Evolutionary conservation across 1,284 basidiomycete genomes (phyloP).

Genomic region (Rhizoctonia solani): DNA sequence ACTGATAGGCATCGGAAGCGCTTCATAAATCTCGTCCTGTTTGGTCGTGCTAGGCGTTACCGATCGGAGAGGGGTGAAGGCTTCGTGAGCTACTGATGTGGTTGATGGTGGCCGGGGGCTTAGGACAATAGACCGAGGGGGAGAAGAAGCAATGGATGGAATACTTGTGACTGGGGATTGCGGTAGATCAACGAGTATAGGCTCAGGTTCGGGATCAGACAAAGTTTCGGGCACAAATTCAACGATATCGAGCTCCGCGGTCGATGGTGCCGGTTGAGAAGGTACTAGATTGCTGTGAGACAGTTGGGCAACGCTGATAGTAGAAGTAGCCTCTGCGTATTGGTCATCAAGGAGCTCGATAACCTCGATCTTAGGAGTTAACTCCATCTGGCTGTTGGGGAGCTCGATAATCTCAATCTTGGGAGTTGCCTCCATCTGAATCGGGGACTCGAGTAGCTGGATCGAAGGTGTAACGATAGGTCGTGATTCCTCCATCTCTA

Average conservation of each 20-base stretch:
- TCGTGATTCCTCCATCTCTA: background rate
- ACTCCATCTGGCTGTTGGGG: background rate
- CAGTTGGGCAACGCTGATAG: too few relatives aligned
- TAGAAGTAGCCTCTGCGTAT: too few relatives aligned
- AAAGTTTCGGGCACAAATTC: background rate
- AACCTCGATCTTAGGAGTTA: too few relatives aligned
- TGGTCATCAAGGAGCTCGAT: too few relatives aligned
- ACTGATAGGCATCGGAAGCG: background rate
- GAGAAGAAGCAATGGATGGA: background rate
- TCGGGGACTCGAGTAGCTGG: background rate
- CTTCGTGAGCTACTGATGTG: background rate
- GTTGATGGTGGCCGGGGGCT: background rate
- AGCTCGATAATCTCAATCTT: conserved; percentile 1
- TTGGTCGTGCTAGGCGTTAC: conserved; percentile 17
- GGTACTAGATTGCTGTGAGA: too few relatives aligned
- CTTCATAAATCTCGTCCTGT: conserved; percentile 9
- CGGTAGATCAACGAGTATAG: background rate
- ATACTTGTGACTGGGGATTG: background rate
- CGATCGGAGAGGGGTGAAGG: background rate
- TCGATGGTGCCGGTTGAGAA: too few relatives aligned
- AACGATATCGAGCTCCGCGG: too few relatives aligned
- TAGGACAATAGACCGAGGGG: background rate
- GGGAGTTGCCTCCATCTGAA: conserved; percentile 12
- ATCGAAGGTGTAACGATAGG: background rate
- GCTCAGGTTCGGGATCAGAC: background rate